A percentile compares a stretch with the other conserved stretches of the same genome.
phyloP scores from a whole-genome alignment of 768 basidiomycete genomes.

The Hysterangium stoloniferum region DNA sequence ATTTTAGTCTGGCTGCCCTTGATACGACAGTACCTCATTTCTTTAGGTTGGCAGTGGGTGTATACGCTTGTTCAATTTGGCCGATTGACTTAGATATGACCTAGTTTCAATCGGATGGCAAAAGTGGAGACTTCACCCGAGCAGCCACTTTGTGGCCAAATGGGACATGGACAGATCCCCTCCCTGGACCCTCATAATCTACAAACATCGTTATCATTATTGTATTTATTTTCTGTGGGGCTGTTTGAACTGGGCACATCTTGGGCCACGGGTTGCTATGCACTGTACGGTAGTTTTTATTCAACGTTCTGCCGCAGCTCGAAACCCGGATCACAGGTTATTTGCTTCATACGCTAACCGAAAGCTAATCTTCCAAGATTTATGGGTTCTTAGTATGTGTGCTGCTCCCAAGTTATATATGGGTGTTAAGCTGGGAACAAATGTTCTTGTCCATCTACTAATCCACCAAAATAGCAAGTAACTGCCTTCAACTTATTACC shows the following conservation, averaged over 20 bases:
- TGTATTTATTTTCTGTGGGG: not conserved
- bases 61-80: slow-evolving; percentile 3
- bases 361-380: not conserved
- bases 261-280: not conserved
- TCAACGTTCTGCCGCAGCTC: not conserved
- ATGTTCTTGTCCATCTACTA: slow-evolving; percentile 60
- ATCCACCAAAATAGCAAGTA: slow-evolving; percentile 89
- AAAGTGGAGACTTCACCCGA: slow-evolving; percentile 68
- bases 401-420: too few species aligned
- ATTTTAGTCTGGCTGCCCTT: slow-evolving; percentile 61
- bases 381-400: not conserved
- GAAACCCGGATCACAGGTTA: slow-evolving; percentile 14
- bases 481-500: slow-evolving; percentile 87
- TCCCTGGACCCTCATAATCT: slow-evolving; percentile 51
- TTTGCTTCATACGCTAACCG: not conserved
- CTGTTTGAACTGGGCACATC: not conserved
- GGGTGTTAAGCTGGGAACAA: slow-evolving; percentile 35
- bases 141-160: slow-evolving; percentile 71
- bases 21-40: slow-evolving; percentile 59
- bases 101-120: slow-evolving; percentile 22
- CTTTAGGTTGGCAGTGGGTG: slow-evolving; percentile 71
- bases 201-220: not conserved
- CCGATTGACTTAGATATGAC: not conserved
- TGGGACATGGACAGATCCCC: slow-evolving; percentile 73
- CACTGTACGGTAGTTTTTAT: not conserved